phyloP scores from a whole-genome alignment of 176 grass and related monocot genomes.

The Cenchrus americanus region DNA sequence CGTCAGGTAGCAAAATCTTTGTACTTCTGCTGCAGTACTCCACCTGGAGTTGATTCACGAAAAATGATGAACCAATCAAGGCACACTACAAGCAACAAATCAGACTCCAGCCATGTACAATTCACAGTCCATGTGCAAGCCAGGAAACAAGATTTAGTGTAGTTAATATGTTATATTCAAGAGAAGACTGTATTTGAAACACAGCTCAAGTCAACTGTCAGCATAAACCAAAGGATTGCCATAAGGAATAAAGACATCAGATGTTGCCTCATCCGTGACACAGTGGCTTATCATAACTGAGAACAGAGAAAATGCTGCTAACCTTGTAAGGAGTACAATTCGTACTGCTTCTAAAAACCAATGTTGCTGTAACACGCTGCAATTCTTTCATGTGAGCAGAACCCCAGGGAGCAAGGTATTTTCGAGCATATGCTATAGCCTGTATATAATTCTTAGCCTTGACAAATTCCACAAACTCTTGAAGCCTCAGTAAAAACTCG shows the following conservation, averaged over 20 bases:
- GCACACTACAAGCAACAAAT: not conserved
- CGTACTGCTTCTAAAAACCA: conserved; percentile 83
- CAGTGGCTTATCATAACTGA: conserved; percentile 12
- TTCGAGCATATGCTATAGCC: conserved; percentile 87
- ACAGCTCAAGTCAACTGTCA: not conserved
- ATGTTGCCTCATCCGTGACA: conserved; percentile 4
- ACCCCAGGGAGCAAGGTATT: conserved; percentile 95
- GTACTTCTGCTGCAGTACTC: conserved; percentile 6
- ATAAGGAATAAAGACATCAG: not conserved
- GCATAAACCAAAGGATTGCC: conserved; percentile 8
- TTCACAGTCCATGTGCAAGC: conserved; percentile 17
- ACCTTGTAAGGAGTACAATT: conserved; percentile 86
- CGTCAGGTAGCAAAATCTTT: conserved; percentile 30
- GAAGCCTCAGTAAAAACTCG: conserved; percentile 92
- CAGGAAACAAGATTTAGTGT: not conserved
- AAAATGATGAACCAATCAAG: not conserved
- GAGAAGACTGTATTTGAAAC: not conserved
- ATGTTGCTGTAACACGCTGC: conserved; percentile 74
- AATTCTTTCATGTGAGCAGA: conserved; percentile 82
- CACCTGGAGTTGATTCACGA: not conserved
- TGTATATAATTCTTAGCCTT: conserved; percentile 71
- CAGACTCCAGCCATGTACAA: not conserved
- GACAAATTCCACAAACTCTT: conserved; percentile 96
- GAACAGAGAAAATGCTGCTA: conserved; percentile 30
- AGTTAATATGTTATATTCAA: not conserved